Evolutionary conservation across 164 flowering plant species (phyloP).

Genomic region (Vitis cinerea): DNA sequence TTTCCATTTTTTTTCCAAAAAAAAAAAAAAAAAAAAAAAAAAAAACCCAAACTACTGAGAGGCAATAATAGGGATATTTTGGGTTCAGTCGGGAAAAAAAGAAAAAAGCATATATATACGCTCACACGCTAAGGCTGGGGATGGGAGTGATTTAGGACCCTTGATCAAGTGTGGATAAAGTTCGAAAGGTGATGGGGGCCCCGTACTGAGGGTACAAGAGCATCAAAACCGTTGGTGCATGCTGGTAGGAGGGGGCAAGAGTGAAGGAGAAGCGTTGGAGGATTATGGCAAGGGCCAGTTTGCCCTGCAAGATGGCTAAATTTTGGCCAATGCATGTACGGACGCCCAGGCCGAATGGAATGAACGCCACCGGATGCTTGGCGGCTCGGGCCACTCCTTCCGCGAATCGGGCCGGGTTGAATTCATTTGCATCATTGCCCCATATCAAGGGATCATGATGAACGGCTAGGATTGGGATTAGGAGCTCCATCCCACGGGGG

Average conservation of each 20-base stretch:
- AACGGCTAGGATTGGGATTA: conserved; percentile 87
- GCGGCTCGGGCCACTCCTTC: conserved; percentile 83
- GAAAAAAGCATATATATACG: background rate
- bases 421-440: conserved; percentile 81
- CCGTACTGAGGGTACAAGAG: conserved; percentile 87
- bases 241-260: conserved; percentile 65
- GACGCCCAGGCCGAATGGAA: conserved; percentile 91
- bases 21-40: too few relatives aligned
- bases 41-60: too few relatives aligned
- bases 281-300: conserved; percentile 60
- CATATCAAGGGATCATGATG: conserved; percentile 85
- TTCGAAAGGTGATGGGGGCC: conserved; percentile 67
- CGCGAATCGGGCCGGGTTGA: conserved; percentile 79
- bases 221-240: conserved; percentile 89
- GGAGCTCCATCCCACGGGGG: conserved; percentile 80
- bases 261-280: conserved; percentile 66
- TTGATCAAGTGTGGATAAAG: conserved; percentile 23
- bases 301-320: conserved; percentile 77
- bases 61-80: conserved; percentile 2
- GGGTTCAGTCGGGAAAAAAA: conserved; percentile 1
- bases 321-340: conserved; percentile 91
- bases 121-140: background rate
- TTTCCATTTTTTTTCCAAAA: background rate
- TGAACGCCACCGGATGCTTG: conserved; percentile 76
- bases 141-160: conserved; percentile 8